Evolutionary conservation across 1,139 yeast genomes (phyloP), one percentile per base, ranked within the genome.

Genomic region (Geotrichum carabidarum): DNA sequence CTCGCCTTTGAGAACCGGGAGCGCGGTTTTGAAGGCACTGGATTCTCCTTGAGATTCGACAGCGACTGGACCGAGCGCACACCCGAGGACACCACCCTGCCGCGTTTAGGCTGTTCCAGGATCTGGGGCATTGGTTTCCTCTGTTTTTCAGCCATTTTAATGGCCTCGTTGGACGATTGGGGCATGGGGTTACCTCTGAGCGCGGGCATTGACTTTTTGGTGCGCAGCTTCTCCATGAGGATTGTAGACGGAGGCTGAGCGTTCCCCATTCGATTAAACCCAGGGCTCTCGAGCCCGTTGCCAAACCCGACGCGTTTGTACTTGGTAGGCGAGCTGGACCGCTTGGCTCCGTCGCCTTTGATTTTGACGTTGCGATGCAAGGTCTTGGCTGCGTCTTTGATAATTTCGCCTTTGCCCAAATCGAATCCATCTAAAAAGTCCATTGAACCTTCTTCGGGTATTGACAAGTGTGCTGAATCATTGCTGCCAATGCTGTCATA

Each of bases 391-490:
- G 53, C 15, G 14, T 41, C 50, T 18, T 51, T 51, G 11, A 57
- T 31, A 7, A 56, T 47, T n/a, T 57, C 58, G 41, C 56, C 62
- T 37, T 54, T 36, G 22, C 58, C 56, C n/a, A 60, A 31, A 11
- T 66, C 69, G 47, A 64, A 55, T n/a, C 66, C 67, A 8, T 63
- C 62, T 27, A 63, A 51, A 50, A 62, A 56, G 40, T 62, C 63
- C 43, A 40, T 9, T 44, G 60, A 63, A 6, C 57, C 64, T 40
- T 58, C 66, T 31, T 58, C 59, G 8, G 42, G 36, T 5, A 38
- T 34, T n/a, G 34, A 35, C 17, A 54, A 38, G 17, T 22, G 32
- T 17, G 30, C 48, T 5, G 54, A 50, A 9, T 41, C 48, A 18
- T 54, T 46, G 42, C 54, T 53, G 8, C 53, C 49, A 22, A 53